phyloP scores from a whole-genome alignment of 2,329 filamentous ascomycete species.

The Blastomyces parvus region DNA sequence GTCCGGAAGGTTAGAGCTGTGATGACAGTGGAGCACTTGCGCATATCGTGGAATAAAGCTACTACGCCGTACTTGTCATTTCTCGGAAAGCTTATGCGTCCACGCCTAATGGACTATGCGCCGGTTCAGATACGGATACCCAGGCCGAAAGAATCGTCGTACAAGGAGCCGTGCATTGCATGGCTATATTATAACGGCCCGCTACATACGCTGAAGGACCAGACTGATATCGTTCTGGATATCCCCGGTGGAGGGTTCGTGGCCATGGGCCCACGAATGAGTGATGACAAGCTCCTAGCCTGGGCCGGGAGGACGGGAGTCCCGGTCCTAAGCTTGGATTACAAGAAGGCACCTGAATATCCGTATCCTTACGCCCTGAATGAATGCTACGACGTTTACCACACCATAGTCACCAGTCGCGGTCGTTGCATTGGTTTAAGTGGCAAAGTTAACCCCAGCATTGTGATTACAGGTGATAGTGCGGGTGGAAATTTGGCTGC shows the following conservation, averaged over 20 bases:
- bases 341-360: conserved; percentile 74
- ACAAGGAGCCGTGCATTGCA: conserved; percentile 69
- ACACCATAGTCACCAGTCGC: conserved; percentile 59
- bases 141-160: conserved; percentile 67
- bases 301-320: conserved; percentile 85
- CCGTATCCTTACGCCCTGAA: conserved; percentile 80
- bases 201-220: conserved; percentile 62
- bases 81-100: conserved; percentile 62
- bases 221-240: conserved; percentile 73
- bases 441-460: conserved; percentile 53
- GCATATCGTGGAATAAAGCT: conserved; percentile 92
- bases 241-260: conserved; percentile 93
- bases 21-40: conserved; percentile 80
- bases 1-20: conserved; percentile 80
- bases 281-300: conserved; percentile 85
- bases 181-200: conserved; percentile 96
- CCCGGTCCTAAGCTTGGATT: conserved; percentile 86
- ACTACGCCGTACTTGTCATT: conserved; percentile 76
- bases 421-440: conserved; percentile 68
- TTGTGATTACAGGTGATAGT: conserved; percentile 70
- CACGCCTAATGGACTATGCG: conserved; percentile 68
- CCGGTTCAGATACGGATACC: conserved; percentile 78
- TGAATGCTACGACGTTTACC: conserved; percentile 80
- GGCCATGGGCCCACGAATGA: conserved; percentile 88
- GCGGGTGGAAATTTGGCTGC: conserved; percentile 74